Evolutionary conservation across 2,329 filamentous ascomycete species (phyloP).

Genomic region (Sporothrix luriei): DNA sequence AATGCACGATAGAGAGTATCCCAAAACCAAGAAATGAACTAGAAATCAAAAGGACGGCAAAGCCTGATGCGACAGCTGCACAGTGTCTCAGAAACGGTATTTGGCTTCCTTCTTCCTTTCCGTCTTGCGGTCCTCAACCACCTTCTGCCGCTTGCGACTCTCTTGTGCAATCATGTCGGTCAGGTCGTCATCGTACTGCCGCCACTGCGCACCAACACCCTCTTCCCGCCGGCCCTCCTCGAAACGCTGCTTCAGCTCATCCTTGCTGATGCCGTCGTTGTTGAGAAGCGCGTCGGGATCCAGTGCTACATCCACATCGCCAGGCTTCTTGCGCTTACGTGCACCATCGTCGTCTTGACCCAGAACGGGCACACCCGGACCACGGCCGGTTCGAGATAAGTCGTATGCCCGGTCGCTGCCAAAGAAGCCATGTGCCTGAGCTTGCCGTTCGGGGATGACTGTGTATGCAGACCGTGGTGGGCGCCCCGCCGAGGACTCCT

Average conservation of each 20-base stretch:
- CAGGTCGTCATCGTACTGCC: conserved; percentile 74
- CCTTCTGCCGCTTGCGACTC: conserved; percentile 84
- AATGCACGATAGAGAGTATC: conserved; percentile 26
- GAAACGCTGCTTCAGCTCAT: conserved; percentile 78
- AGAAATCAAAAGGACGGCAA: background rate
- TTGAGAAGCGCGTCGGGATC: conserved; percentile 78
- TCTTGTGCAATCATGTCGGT: conserved; percentile 96
- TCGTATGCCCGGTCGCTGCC: conserved; percentile 94
- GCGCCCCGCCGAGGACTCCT: conserved; percentile 64
- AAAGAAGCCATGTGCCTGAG: conserved; percentile 89
- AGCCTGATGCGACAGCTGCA: background rate
- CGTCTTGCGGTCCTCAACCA: conserved; percentile 72
- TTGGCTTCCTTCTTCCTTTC: conserved; percentile 63
- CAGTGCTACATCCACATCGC: conserved; percentile 90
- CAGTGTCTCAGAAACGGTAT: conserved; percentile 49
- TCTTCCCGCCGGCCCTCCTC: conserved; percentile 70
- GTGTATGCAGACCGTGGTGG: conserved; percentile 80
- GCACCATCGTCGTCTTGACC: conserved; percentile 73
- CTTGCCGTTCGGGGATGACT: conserved; percentile 84
- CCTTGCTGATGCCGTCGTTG: conserved; percentile 78
- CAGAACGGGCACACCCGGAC: conserved; percentile 67
- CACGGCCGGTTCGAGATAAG: conserved; percentile 57
- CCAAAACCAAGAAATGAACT: conserved; percentile 12
- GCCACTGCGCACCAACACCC: conserved; percentile 68
- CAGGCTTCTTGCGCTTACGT: conserved; percentile 90